Evolutionary conservation across 129 eudicot genomes (phyloP), one percentile per base, ranked within the genome.

Genomic region (Heracleum sosnowskyi): DNA sequence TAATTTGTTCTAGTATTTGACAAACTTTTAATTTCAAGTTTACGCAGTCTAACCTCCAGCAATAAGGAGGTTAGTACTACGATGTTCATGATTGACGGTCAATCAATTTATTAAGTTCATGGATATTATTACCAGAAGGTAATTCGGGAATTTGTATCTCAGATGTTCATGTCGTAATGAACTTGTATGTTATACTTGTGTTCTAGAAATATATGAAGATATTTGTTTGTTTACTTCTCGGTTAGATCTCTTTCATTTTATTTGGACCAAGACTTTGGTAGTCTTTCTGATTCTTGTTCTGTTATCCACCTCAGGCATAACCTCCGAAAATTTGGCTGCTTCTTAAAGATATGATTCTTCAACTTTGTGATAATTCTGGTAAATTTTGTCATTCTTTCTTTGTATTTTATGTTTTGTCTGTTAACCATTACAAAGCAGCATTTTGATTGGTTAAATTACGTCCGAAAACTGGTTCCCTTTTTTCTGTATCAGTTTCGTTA

Each of bases 101-200:
- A 18, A 74, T 68, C 66, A 51, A 26, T 79, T 31, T 34, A 15
- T 80, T 36, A 24, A 3, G 69, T 71, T 53, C 22, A 51, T 53
- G 72, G 72, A 40, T 72, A 70, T 57, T 57, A n/a, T 22, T 35
- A 46, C 63, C 63, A 28, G 44, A 73, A 78, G 73, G 79, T 83
- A 83, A 76, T 86, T 76, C 76, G 41, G 24, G 82, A 39, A 46
- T 75, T 81, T 83, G 87, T 64, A 86, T 81, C 31, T 42, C 69
- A 34, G 51, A 26, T 74, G 79, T 83, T 82, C 85, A 76, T 81
- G 85, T 22, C 0, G 12, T 33, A 78, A 81, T 80, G 84, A 79
- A 80, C 82, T 72, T 83, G 76, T 75, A 80, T 80, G 81, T n/a
- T 86, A 86, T 79, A 80, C 85, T 75, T 75, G 72, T 77, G 81